Conservation (phyloP, 2,329 filamentous ascomycete genomes). For the Neonectria magnoliae region DNA sequence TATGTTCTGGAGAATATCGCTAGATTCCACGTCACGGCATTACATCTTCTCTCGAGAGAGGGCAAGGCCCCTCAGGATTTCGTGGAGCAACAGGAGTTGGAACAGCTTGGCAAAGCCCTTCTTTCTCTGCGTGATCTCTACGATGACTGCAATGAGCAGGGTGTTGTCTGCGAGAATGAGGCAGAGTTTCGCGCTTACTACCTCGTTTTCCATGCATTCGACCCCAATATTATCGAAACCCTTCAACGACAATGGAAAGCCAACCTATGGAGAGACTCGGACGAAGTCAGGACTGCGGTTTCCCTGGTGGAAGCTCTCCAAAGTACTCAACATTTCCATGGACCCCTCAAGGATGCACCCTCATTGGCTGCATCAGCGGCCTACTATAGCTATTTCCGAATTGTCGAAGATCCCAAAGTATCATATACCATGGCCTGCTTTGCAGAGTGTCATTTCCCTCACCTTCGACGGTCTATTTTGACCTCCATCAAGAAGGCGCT, state of each 20-base stretch:
- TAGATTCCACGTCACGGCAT: conserved; percentile 72
- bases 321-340: conserved; percentile 65
- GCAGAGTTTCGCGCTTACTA: conserved; percentile 74
- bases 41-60: conserved; percentile 69
- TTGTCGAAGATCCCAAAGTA: conserved; percentile 64
- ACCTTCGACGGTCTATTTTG: conserved; percentile 67
- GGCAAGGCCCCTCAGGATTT: conserved; percentile 68
- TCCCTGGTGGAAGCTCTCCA: conserved; percentile 69
- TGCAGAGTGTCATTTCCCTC: conserved; percentile 73
- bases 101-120: conserved; percentile 73
- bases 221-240: conserved; percentile 63
- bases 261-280: conserved; percentile 63
- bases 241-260: conserved; percentile 67
- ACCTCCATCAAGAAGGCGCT: conserved; percentile 65
- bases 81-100: conserved; percentile 73
- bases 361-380: conserved; percentile 60
- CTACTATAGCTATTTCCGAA: conserved; percentile 67
- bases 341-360: conserved; percentile 63
- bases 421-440: conserved; percentile 78
- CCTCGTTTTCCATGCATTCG: conserved; percentile 68
- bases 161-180: conserved; percentile 69
- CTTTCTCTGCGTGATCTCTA: conserved; percentile 74
- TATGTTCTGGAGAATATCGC: conserved; percentile 74
- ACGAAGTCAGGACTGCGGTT: conserved; percentile 69
- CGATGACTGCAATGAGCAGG: conserved; percentile 69